Evolutionary conservation across 2,329 filamentous ascomycete genomes (phyloP), one percentile per base, ranked within the genome.

Genomic region (Neofusicoccum ribis): DNA sequence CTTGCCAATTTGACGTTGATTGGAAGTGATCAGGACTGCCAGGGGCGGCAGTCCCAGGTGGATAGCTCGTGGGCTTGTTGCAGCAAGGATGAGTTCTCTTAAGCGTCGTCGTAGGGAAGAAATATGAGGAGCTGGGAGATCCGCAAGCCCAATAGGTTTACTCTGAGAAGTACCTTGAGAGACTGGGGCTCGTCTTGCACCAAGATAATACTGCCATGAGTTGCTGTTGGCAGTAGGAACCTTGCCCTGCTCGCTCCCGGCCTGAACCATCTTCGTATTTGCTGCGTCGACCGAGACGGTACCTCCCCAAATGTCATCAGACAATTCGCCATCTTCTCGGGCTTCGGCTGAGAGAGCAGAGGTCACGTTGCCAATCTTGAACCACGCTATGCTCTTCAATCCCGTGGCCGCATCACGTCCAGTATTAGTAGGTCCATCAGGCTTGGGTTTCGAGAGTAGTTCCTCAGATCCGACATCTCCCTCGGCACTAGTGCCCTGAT

Each of bases 1-100:
- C 76, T 99, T 99, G 58, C 95, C 95, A 70, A 98, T 96, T 67
- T 92, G 91, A 50, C 95, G 88, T 77, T 99, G 95, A 2, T 92
- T 96, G 1, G 95, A 98, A 1, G 91, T 91, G 6, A 99, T 82
- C 3, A 99, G 84, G 41, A 99, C 90, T 1, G 93, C 92, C 15
- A 97, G 85, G 0, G 95, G 92, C 2, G 94, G 93, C 80, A 98
- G 89, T 49, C 91, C 90, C 2, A 98, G 82, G 72, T 94, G 91
- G 50, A 97, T 89, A 1, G 95, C 94, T 64, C 93, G 86, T 64
- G 90, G 88, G 72, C 93, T 97, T 1, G 93, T 97, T 1, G 94
- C 92, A 2, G 94, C 93, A 9, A 92, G 89, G 68, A 98, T 88
- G 8, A 99, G 80, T 71, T 97, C 92, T 49, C 93, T 86, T 17